Conservation (phyloP, 352 stramenopile genomes). For the Globisporangium cylindrosporum region DNA sequence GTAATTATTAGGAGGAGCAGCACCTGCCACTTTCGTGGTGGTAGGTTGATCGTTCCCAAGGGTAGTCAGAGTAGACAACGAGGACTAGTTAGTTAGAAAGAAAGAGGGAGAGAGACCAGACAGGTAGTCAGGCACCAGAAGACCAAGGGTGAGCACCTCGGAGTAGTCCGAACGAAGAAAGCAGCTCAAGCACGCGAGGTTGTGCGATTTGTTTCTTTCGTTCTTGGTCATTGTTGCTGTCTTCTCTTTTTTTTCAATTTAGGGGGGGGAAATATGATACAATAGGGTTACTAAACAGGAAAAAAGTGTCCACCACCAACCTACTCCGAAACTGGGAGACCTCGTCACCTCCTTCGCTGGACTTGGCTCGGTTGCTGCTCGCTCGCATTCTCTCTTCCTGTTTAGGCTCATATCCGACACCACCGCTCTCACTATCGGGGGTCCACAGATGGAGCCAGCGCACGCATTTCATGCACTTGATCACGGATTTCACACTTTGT, state of each 20-base stretch:
- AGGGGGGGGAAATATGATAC: slow-evolving; percentile 9
- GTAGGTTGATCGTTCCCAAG: not conserved
- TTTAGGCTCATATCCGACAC: slow-evolving; percentile 5
- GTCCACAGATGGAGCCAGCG: not conserved
- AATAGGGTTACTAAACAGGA: slow-evolving; percentile 8
- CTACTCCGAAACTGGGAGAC: not conserved
- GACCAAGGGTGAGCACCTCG: not conserved
- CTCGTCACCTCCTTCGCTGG: not conserved
- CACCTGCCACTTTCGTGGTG: not conserved
- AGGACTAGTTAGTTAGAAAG: not conserved
- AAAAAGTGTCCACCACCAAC: not conserved
- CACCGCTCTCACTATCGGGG: not conserved
- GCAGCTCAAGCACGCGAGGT: not conserved
- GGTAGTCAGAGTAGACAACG: not conserved
- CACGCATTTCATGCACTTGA: not conserved
- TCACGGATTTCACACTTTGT: not conserved
- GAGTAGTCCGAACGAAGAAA: not conserved
- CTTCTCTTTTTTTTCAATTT: not conserved
- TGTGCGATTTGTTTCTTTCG: not conserved
- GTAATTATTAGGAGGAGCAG: not conserved
- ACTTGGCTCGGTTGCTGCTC: not conserved
- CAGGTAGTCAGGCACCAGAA: not conserved
- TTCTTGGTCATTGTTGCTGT: not conserved
- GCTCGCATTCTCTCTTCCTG: not conserved
- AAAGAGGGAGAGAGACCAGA: not conserved